A percentile compares a stretch with the other conserved stretches of the same genome.
phyloP scores from a whole-genome alignment of 495 filamentous ascomycete genomes.

The Glarea lozoyensis region DNA sequence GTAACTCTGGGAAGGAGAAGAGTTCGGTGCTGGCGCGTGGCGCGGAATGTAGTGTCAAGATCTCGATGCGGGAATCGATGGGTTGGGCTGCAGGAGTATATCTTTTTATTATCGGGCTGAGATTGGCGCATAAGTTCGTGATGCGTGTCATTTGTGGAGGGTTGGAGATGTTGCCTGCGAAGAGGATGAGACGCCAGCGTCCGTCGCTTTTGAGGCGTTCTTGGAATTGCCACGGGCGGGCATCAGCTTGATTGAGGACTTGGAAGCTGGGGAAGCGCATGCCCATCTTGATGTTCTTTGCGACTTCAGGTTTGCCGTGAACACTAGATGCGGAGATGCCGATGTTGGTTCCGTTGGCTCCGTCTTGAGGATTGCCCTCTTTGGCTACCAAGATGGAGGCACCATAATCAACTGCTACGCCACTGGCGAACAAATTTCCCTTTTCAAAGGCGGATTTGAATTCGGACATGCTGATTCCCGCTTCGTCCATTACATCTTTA shows the following conservation, averaged over 20 bases:
- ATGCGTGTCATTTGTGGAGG: slow-evolving; percentile 34
- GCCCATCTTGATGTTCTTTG: slow-evolving; percentile 40
- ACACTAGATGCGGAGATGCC: not conserved
- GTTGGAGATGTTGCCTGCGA: slow-evolving; percentile 50
- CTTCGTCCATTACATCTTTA: slow-evolving; percentile 1
- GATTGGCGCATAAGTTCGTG: slow-evolving; percentile 30
- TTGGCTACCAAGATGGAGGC: slow-evolving; percentile 22
- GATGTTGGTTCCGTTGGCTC: slow-evolving; percentile 7
- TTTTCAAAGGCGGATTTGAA: slow-evolving; percentile 31
- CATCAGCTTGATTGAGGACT: slow-evolving; percentile 51
- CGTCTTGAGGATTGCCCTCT: slow-evolving; percentile 8
- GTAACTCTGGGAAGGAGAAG: slow-evolving; percentile 45
- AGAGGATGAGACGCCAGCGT: slow-evolving; percentile 55
- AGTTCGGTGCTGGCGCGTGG: slow-evolving; percentile 42
- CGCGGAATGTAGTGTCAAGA: slow-evolving; percentile 52
- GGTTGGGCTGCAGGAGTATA: slow-evolving; percentile 33
- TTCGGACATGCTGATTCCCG: slow-evolving; percentile 32
- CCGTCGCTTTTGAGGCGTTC: slow-evolving; percentile 41
- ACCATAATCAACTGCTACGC: slow-evolving; percentile 27
- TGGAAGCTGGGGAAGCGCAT: slow-evolving; percentile 50
- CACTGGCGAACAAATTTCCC: slow-evolving; percentile 27
- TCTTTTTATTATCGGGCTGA: slow-evolving; percentile 31
- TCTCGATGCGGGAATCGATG: slow-evolving; percentile 40
- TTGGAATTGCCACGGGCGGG: slow-evolving; percentile 46
- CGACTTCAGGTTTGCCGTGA: slow-evolving; percentile 24